These are phyloP conservation scores for Cryptosporidium xiaoi DNA, from an alignment of 169 alveolate species.

Conservation along the genomic window DNA sequence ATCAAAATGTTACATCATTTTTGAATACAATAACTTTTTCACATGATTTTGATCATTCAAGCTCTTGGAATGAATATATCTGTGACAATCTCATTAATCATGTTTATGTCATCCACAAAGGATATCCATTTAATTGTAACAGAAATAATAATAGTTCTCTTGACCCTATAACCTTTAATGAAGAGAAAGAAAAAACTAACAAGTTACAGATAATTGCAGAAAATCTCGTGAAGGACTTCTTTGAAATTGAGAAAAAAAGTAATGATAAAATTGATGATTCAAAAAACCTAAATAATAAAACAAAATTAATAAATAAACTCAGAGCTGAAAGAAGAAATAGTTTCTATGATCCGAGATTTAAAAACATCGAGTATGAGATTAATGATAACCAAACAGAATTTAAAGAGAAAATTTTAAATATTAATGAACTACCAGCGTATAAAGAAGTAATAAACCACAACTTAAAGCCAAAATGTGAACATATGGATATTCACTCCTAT, in stretches of 20 bases:
- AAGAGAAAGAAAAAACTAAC: neutral
- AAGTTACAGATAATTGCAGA: neutral
- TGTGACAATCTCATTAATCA: constrained; percentile 34
- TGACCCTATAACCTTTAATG: neutral
- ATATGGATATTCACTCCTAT: constrained; percentile 13
- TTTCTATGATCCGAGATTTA: constrained; percentile 61
- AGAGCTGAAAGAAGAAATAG: constrained; percentile 22
- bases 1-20: constrained; percentile 4
- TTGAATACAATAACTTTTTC: neutral
- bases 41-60: neutral
- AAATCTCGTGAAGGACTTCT: constrained; percentile 12
- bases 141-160: neutral
- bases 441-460: constrained; percentile 33
- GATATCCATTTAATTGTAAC: neutral
- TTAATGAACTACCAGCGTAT: constrained; percentile 17
- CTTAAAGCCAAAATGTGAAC: neutral
- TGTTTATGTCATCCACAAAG: constrained; percentile 31
- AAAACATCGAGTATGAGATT: constrained; percentile 13
- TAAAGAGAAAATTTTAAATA: constrained; percentile 10
- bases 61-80: constrained; percentile 39
- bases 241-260: constrained; percentile 7
- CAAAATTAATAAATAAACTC: constrained; percentile 22
- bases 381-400: constrained; percentile 3
- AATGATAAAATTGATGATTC: neutral
- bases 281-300: neutral